Conservation (phyloP, 2,329 filamentous ascomycete genomes). For the Hirsutella rhossiliensis region DNA sequence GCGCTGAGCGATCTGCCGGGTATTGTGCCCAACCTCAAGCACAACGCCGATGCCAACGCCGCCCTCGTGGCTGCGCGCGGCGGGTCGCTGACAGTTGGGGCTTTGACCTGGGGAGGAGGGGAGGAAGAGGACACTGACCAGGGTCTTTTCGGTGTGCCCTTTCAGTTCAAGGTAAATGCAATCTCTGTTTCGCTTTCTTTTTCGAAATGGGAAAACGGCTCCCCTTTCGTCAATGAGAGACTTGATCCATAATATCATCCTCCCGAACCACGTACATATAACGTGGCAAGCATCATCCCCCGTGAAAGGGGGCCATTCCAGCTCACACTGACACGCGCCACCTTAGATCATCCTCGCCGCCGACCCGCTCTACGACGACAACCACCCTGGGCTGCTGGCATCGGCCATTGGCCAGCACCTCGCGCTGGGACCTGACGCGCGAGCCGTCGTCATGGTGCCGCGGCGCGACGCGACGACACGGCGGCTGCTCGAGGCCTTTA, state of each 20-base stretch:
- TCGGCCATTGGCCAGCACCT: slow-evolving; percentile 60
- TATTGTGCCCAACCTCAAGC: slow-evolving; percentile 72
- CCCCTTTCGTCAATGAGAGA: too few relatives aligned
- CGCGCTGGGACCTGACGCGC: slow-evolving; percentile 38
- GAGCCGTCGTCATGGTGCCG: slow-evolving; percentile 71
- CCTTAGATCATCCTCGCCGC: slow-evolving; percentile 68
- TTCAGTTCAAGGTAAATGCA: slow-evolving; percentile 40
- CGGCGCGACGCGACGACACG: slow-evolving; percentile 57
- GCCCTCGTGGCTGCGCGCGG: slow-evolving; percentile 39
- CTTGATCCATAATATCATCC: too few relatives aligned
- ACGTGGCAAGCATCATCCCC: background rate
- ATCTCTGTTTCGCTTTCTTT: background rate
- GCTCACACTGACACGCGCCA: background rate
- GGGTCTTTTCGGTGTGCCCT: slow-evolving; percentile 27
- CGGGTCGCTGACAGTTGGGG: slow-evolving; percentile 47
- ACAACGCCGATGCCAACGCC: slow-evolving; percentile 58
- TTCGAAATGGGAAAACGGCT: background rate
- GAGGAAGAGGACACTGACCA: slow-evolving; percentile 30
- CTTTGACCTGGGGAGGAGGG: slow-evolving; percentile 61
- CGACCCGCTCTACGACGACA: slow-evolving; percentile 76
- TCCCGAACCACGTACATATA: too few relatives aligned
- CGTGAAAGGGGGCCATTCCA: background rate
- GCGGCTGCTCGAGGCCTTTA: slow-evolving; percentile 51
- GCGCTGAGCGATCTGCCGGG: slow-evolving; percentile 70
- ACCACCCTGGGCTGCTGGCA: slow-evolving; percentile 66